These are phyloP conservation scores for Candida nitratophila DNA, from an alignment of 805 yeast genomes.

Conservation along the genomic window DNA sequence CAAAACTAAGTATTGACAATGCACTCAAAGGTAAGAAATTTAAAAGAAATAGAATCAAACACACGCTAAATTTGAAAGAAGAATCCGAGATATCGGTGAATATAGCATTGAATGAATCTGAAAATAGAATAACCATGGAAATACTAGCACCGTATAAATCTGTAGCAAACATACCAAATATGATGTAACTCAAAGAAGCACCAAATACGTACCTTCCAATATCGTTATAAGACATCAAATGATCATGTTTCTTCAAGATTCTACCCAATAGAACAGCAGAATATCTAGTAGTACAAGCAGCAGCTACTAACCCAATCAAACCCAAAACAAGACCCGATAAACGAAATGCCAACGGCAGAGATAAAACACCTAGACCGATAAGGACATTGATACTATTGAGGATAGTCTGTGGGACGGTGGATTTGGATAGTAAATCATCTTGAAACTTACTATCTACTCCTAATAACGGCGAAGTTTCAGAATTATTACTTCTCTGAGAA, in stretches of 20 bases:
- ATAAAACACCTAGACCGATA: constrained; percentile 69
- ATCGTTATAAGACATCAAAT: constrained; percentile 49
- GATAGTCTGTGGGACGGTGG: constrained; percentile 68
- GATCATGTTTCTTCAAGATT: constrained; percentile 33
- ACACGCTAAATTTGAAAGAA: constrained; percentile 35
- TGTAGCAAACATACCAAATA: constrained; percentile 42
- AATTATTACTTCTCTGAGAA: not conserved
- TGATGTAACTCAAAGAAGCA: constrained; percentile 30
- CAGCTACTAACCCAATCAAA: constrained; percentile 29
- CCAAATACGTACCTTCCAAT: constrained; percentile 50
- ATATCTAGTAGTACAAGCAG: constrained; percentile 43
- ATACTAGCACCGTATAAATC: constrained; percentile 59
- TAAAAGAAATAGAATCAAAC: constrained; percentile 32
- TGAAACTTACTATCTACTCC: constrained; percentile 2
- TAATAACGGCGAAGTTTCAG: constrained; percentile 1
- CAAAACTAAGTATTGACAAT: constrained; percentile 58
- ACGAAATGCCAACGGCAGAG: constrained; percentile 63
- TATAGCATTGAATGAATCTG: constrained; percentile 51
- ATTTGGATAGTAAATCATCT: constrained; percentile 22
- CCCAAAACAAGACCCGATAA: constrained; percentile 65
- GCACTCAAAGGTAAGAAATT: constrained; percentile 69
- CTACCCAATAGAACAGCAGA: constrained; percentile 51
- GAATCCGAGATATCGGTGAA: constrained; percentile 33
- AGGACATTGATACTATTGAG: constrained; percentile 73
- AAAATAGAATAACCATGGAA: constrained; percentile 50